Evolutionary conservation across 345 rosid genomes (phyloP).

Genomic region (Hypericum androsaemum): DNA sequence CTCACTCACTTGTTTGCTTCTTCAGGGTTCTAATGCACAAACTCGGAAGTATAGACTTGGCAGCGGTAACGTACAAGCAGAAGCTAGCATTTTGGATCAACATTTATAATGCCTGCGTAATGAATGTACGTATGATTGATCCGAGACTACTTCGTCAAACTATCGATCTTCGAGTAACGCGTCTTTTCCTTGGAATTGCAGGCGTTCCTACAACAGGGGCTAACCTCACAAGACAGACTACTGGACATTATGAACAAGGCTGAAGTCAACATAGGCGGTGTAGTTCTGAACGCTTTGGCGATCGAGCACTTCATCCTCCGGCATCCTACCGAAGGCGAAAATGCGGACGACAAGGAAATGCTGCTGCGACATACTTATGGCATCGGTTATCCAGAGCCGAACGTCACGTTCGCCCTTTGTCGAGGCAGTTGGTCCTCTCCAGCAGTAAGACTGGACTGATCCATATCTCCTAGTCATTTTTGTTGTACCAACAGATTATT

Average conservation of each 20-base stretch:
- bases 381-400: slow-evolving; percentile 82
- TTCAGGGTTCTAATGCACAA: slow-evolving; percentile 54
- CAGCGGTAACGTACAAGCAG: slow-evolving; percentile 76
- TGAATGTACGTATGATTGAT: slow-evolving; percentile 89
- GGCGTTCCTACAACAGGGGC: slow-evolving; percentile 87
- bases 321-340: slow-evolving; percentile 54
- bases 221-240: slow-evolving; percentile 68
- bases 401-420: slow-evolving; percentile 81
- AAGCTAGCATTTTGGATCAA: slow-evolving; percentile 94
- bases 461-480: slow-evolving; percentile 17
- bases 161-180: background rate
- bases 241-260: slow-evolving; percentile 83
- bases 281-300: slow-evolving; percentile 79
- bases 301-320: slow-evolving; percentile 88
- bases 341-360: slow-evolving; percentile 71
- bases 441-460: too few species aligned
- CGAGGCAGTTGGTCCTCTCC: slow-evolving; percentile 95
- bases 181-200: slow-evolving; percentile 17
- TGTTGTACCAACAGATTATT: slow-evolving; percentile 1
- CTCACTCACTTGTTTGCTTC: background rate
- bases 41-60: slow-evolving; percentile 53
- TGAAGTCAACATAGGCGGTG: slow-evolving; percentile 73
- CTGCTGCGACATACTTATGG: slow-evolving; percentile 66
- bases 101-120: slow-evolving; percentile 75
- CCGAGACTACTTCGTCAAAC: too few species aligned